Evolutionary conservation across 2,329 filamentous ascomycete genomes (phyloP), one percentile per base, ranked within the genome.

Genomic region (Dactylellina cionopaga): DNA sequence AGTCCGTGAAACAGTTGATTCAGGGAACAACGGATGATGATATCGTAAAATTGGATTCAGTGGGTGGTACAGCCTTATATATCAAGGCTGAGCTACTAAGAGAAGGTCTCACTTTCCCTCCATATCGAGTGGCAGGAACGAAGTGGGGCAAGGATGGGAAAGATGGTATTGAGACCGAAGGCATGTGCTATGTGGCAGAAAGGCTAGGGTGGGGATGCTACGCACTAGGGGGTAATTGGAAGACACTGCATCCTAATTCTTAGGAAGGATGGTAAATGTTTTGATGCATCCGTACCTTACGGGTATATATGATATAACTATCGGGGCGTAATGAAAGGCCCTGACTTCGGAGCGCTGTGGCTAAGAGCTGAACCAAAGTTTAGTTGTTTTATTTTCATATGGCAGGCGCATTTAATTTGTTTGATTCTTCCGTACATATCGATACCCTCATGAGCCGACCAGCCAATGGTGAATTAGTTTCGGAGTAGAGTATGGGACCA

Each of bases 131-230:
- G 5, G 76, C 80, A 9, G 79, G 80, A n/a, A 79, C 79, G 5
- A 78, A 78, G 1, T 81, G 79, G 79, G 75, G 75, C 7, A 76
- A 77, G 33, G 76, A 79, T 3, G 80, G 80, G 4, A 79, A 77
- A 76, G 77, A 79, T 13, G 80, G 80, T 1, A 76, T 81, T 19
- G 80, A 81, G 74, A 79, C 80, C 2, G 80, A 81, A 56, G 80
- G 80, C 0, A 70, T 81, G 15, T 81, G 79, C 73, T 81, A 80
- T 44, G 56, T 77, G 35, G 77, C 76, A 2, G 75, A 76, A 41
- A 76, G 76, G 29, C 10, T 69, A 9, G 77, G 77, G 7, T 76
- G 77, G 27, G 76, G 77, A 2, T 80, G 78, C 52, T 80, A 77
- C 22, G 74, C 78, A 5, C 52, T 79, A 10, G 78, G 78, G 13